Evolutionary conservation across 768 basidiomycete genomes (phyloP).

Genomic region (Omphalotus guepiniiformis): DNA sequence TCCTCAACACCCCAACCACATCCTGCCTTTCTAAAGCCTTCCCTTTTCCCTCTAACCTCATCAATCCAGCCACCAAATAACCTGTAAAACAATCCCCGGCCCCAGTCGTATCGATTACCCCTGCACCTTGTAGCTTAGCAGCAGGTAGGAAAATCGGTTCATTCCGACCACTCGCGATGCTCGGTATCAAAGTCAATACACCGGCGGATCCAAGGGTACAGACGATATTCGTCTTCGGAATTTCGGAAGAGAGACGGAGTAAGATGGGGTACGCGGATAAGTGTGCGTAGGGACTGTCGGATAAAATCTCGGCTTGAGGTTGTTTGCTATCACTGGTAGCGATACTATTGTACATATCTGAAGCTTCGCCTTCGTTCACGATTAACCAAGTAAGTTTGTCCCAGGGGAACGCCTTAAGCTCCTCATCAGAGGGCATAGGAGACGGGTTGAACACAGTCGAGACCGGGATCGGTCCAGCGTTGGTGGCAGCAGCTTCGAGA

Average conservation of each 20-base stretch:
- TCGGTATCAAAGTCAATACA: constrained; percentile 39
- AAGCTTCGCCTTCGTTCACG: constrained; percentile 51
- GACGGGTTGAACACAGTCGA: constrained; percentile 53
- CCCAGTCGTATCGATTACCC: constrained; percentile 51
- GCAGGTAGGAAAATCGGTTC: constrained; percentile 40
- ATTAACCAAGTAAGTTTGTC: constrained; percentile 48
- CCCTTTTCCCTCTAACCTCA: constrained; percentile 33
- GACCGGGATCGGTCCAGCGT: constrained; percentile 13
- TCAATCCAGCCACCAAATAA: constrained; percentile 53
- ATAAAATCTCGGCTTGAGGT: constrained; percentile 17
- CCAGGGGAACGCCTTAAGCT: constrained; percentile 48
- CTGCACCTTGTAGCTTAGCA: constrained; percentile 32
- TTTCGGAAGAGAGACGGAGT: constrained; percentile 17
- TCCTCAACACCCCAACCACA: constrained; percentile 29
- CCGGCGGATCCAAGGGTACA: constrained; percentile 55
- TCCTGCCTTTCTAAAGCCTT: constrained; percentile 20
- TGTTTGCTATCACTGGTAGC: not conserved
- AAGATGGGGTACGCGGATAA: constrained; percentile 16
- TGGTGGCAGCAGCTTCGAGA: constrained; percentile 24
- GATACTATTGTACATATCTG: constrained; percentile 27
- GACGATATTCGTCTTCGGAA: constrained; percentile 40
- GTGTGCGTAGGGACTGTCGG: constrained; percentile 15
- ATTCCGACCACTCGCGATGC: constrained; percentile 13
- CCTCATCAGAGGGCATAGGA: constrained; percentile 39
- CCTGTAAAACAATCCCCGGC: constrained; percentile 66